Evolutionary conservation across 352 stramenopile genomes (phyloP).

Genomic region (Paralagenidium karlingii): DNA sequence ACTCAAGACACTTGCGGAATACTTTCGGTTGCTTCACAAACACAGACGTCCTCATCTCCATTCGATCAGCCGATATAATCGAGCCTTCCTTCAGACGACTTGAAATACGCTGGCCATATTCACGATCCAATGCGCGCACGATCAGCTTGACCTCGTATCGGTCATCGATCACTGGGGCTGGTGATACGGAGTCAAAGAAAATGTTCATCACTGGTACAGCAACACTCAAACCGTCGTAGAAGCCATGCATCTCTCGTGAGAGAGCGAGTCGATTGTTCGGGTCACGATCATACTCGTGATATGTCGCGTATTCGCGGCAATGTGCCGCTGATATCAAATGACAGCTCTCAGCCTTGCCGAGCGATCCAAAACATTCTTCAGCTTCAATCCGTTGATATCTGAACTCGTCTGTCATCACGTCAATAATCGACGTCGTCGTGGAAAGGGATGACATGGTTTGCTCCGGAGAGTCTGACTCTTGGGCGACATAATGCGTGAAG

Average conservation of each 20-base stretch:
- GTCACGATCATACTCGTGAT: slow-evolving; percentile 3
- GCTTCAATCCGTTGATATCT: slow-evolving; percentile 9
- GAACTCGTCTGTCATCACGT: slow-evolving; percentile 5
- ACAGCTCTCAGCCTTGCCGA: slow-evolving; percentile 5
- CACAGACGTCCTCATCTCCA: too few species aligned
- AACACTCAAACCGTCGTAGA: slow-evolving; percentile 1
- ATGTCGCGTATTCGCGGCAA: background rate
- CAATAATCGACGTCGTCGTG: slow-evolving; percentile 3
- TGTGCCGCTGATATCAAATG: slow-evolving; percentile 6
- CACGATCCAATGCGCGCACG: too few species aligned
- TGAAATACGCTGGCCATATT: too few species aligned
- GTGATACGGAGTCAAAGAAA: background rate
- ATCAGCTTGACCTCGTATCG: slow-evolving; percentile 7
- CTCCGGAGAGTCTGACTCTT: slow-evolving; percentile 4
- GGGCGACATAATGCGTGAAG: slow-evolving; percentile 1
- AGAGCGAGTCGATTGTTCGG: slow-evolving; percentile 4
- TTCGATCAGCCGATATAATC: too few species aligned
- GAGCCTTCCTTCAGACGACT: too few species aligned
- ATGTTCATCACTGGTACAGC: slow-evolving; percentile 5
- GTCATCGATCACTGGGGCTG: slow-evolving; percentile 1
- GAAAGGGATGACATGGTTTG: slow-evolving; percentile 4
- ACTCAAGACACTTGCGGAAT: too few species aligned
- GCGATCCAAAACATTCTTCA: slow-evolving; percentile 3
- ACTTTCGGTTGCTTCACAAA: too few species aligned
- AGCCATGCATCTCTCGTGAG: background rate